These are phyloP conservation scores for Pontederia paniculata DNA, from an alignment of 176 grass and related monocot species.

Conservation along the genomic window DNA sequence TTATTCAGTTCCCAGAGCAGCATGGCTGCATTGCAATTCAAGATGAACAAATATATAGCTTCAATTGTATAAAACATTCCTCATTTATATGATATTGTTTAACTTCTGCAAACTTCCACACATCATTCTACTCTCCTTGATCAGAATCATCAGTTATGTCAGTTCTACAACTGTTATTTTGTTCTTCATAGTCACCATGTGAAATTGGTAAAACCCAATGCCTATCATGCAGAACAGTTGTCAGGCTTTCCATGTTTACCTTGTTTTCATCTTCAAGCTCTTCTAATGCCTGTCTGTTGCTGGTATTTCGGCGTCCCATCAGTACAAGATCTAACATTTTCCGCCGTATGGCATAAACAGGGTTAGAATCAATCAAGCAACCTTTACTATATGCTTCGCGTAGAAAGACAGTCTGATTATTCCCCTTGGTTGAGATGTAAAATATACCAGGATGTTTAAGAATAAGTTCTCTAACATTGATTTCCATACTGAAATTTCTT, in stretches of 20 bases:
- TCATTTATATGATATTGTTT: too few species aligned
- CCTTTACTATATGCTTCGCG: conserved; percentile 48
- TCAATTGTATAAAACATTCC: too few species aligned
- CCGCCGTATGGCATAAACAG: conserved; percentile 30
- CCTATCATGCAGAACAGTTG: neutral
- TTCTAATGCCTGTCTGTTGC: conserved; percentile 8
- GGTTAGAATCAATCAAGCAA: conserved; percentile 32
- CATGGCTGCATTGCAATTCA: too few species aligned
- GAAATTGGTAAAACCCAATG: neutral
- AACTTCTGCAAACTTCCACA: too few species aligned
- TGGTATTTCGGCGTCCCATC: conserved; percentile 23
- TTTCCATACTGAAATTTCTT: conserved; percentile 37
- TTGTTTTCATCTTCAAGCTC: conserved; percentile 10
- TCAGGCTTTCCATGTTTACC: neutral
- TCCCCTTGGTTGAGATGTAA: conserved; percentile 62
- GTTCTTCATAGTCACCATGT: neutral
- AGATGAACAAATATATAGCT: too few species aligned
- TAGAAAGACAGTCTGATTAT: conserved; percentile 35
- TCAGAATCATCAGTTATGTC: too few species aligned
- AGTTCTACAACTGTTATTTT: neutral
- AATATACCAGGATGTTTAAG: conserved; percentile 62
- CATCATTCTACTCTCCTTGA: too few species aligned
- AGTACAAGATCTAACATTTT: conserved; percentile 48
- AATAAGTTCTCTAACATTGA: conserved; percentile 47
- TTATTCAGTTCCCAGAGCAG: too few species aligned